Percentiles rank a stretch among this genome's conserved stretches.
phyloP scores from a whole-genome alignment of 352 stramenopile genomes.

The Phytophthora uliginosa region DNA sequence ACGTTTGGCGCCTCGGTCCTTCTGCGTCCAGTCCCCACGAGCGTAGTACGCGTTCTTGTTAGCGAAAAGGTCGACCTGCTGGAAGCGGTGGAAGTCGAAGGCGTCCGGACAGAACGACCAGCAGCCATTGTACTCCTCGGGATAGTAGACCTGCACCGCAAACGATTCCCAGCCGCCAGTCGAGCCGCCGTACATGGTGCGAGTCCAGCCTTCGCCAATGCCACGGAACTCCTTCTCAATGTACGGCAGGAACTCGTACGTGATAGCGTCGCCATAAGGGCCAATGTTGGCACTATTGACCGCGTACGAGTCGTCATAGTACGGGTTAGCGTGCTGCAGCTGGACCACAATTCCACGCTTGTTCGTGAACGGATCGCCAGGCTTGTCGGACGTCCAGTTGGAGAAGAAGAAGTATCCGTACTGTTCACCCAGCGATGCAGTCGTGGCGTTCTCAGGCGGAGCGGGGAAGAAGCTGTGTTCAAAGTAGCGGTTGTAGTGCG shows the following conservation, averaged over 20 bases:
- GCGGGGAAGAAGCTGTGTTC: slow-evolving; percentile 62
- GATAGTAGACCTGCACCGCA: slow-evolving; percentile 80
- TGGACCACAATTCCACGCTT: slow-evolving; percentile 82
- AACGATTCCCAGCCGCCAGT: slow-evolving; percentile 83
- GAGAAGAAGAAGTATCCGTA: slow-evolving; percentile 78
- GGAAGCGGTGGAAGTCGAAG: slow-evolving; percentile 83
- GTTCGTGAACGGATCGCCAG: slow-evolving; percentile 13
- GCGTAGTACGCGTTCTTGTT: slow-evolving; percentile 80
- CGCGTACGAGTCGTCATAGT: slow-evolving; percentile 86
- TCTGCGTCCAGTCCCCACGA: slow-evolving; percentile 76
- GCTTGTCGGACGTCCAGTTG: slow-evolving; percentile 76
- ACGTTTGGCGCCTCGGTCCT: slow-evolving; percentile 66
- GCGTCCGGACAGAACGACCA: slow-evolving; percentile 85
- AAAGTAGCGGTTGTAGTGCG: slow-evolving; percentile 75
- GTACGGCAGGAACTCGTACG: slow-evolving; percentile 79
- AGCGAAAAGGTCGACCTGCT: slow-evolving; percentile 72
- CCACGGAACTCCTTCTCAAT: slow-evolving; percentile 70
- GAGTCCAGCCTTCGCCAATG: slow-evolving; percentile 70
- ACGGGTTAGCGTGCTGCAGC: slow-evolving; percentile 81
- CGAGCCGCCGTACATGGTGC: slow-evolving; percentile 83
- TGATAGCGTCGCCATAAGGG: slow-evolving; percentile 82
- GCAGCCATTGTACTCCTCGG: slow-evolving; percentile 84
- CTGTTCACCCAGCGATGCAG: slow-evolving; percentile 41
- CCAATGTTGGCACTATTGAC: slow-evolving; percentile 84
- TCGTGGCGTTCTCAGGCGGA: slow-evolving; percentile 35